phyloP scores from a whole-genome alignment of 2,329 filamentous ascomycete genomes.

The Trichophyton simii region DNA sequence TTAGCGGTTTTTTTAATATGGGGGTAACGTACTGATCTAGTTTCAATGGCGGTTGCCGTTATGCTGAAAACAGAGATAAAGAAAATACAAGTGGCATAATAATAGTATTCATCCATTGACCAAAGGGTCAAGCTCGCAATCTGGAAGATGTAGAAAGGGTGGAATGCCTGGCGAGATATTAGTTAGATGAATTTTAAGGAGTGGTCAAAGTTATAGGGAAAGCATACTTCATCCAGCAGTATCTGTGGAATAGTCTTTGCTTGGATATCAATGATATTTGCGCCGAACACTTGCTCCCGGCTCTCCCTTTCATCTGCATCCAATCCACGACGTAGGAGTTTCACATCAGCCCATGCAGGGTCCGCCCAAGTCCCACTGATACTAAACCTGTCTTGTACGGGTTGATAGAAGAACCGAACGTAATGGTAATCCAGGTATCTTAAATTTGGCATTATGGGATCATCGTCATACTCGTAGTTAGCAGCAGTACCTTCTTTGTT shows the following conservation, averaged over 20 bases:
- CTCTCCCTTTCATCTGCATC: slow-evolving; percentile 78
- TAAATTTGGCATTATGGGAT: slow-evolving; percentile 63
- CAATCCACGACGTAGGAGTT: slow-evolving; percentile 62
- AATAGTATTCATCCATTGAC: slow-evolving; percentile 95
- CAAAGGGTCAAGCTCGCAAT: slow-evolving; percentile 86
- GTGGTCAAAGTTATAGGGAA: background rate
- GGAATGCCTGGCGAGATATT: slow-evolving; percentile 55
- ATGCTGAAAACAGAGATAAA: slow-evolving; percentile 90
- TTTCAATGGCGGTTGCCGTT: slow-evolving; percentile 76
- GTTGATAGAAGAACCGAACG: slow-evolving; percentile 83
- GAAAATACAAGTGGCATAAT: slow-evolving; percentile 92
- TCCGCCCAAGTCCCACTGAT: slow-evolving; percentile 89
- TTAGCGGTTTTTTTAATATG: background rate
- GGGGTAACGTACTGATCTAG: slow-evolving; percentile 51
- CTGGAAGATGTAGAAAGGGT: slow-evolving; percentile 97
- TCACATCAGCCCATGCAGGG: slow-evolving; percentile 69
- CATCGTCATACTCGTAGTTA: slow-evolving; percentile 58
- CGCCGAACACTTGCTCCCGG: slow-evolving; percentile 75
- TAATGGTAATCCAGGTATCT: slow-evolving; percentile 84
- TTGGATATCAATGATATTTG: slow-evolving; percentile 83
- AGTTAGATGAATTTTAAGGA: background rate
- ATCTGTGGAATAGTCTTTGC: slow-evolving; percentile 75
- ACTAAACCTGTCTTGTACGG: slow-evolving; percentile 75
- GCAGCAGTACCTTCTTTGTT: slow-evolving; percentile 46
- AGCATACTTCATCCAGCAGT: slow-evolving; percentile 66